Evolutionary conservation across 352 stramenopile genomes (phyloP).

Genomic region (Phytophthora cactorum): DNA sequence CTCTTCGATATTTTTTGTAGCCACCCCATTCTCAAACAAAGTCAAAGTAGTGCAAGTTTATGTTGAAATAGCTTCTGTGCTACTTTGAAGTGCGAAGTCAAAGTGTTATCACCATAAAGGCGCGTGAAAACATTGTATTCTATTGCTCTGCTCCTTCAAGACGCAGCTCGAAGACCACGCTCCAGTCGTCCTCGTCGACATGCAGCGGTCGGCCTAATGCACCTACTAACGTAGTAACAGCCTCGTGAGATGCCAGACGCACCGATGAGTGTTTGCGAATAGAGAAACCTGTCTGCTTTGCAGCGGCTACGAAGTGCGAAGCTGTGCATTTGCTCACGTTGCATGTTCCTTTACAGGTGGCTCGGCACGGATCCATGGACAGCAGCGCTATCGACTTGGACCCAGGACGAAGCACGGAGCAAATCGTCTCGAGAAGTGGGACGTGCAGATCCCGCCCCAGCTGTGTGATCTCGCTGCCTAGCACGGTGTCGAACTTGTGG

Average conservation of each 20-base stretch:
- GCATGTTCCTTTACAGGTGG: constrained; percentile 43
- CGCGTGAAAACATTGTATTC: constrained; percentile 3
- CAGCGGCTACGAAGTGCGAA: constrained; percentile 54
- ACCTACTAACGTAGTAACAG: constrained; percentile 46
- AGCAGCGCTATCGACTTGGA: constrained; percentile 46
- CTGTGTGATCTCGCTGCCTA: constrained; percentile 74
- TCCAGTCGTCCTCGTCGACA: constrained; percentile 62
- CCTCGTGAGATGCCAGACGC: constrained; percentile 29
- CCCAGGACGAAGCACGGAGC: constrained; percentile 34
- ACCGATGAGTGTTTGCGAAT: constrained; percentile 51
- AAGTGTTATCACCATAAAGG: no score
- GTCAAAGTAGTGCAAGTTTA: neutral
- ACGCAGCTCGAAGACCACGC: constrained; percentile 59
- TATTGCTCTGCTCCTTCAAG: constrained; percentile 17
- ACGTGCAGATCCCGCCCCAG: constrained; percentile 47
- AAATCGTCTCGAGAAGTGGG: constrained; percentile 52
- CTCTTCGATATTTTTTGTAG: constrained; percentile 17
- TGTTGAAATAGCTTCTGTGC: constrained; percentile 1
- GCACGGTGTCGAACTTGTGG: constrained; percentile 53
- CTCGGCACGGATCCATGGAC: constrained; percentile 61
- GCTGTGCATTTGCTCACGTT: constrained; percentile 57
- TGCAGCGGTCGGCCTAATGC: constrained; percentile 46
- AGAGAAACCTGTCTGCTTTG: constrained; percentile 43
- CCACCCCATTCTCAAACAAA: constrained; percentile 1
- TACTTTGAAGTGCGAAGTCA: no score